Base-by-base conservation (phyloP, 441 rosid genomes). In the Pelargonium citronellum region DNA sequence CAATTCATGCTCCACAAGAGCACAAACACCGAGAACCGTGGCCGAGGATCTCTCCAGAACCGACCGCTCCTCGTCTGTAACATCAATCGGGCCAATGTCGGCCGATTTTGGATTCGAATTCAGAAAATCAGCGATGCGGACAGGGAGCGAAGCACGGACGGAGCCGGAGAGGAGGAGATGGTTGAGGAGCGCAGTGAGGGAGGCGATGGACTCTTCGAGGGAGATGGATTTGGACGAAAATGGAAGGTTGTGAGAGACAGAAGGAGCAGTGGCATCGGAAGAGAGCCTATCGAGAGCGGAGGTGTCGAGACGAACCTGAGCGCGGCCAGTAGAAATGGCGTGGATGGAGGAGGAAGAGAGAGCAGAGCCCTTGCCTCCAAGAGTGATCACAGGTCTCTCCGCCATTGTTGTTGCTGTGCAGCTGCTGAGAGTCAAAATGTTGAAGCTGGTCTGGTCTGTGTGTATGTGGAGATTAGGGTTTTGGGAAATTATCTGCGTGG, bases 321-420 rank as follows among this genome's bases (percentile, higher is more conserved):
- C 76, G 49, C 71, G 69, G 49, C 85, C 81, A 9, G 83, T 66
- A 66, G 93, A 83, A 55, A 84, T 55, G 7, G 85, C 81, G 83
- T 76, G 76, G 58, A 83, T 73, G 5, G 87, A 69, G 7, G 89
- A 66, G 55, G 95, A 81, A 1, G 87, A 71, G 5, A 89, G 87
- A 9, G 87, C 72, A 1, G 87, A 77, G 34, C 89, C 95, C 75
- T 87, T 89, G 64, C 93, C 91, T 53, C 97, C 93, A 0, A 89
- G 51, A 11, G 77, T 79, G 9, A 89, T 46, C 19, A 73, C 66
- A 49, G 74, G 73, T 17, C 70, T 67, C 68, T 75, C 79, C 67
- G 82, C 86, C 82, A 46, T 46, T 10, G 60, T 30, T 6, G 70
- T 0, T 19, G 19, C 20, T 51, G 58, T 15, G 39, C 39, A 34